These are phyloP conservation scores for Pseudomassariella vexata DNA, from an alignment of 2,329 filamentous ascomycete species.

Conservation along the genomic window DNA sequence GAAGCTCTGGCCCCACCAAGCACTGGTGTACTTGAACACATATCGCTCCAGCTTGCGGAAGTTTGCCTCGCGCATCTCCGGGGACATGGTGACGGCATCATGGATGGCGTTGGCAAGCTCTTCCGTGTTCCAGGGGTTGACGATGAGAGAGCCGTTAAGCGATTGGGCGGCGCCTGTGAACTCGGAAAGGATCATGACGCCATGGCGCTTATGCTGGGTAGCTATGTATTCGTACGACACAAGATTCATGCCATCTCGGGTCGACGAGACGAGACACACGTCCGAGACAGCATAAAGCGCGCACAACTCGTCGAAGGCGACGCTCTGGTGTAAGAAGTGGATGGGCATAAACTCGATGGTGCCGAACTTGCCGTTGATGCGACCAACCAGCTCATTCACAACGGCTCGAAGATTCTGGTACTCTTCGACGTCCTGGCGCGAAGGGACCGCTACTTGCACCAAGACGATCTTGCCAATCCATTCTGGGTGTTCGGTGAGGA, in stretches of 20 bases:
- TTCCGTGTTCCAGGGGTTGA: conserved; percentile 98
- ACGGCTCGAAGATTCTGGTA: conserved; percentile 95
- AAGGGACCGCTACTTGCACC: conserved; percentile 92
- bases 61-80: conserved; percentile 80
- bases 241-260: conserved; percentile 98
- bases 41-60: conserved; percentile 91
- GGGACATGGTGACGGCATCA: conserved; percentile 93
- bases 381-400: conserved; percentile 92
- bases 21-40: conserved; percentile 94
- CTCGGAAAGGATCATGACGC: conserved; percentile 91
- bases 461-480: conserved; percentile 97
- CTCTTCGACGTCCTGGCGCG: conserved; percentile 91
- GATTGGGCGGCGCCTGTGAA: conserved; percentile 95
- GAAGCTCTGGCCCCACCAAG: conserved; percentile 95
- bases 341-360: conserved; percentile 99
- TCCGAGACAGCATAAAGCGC: conserved; percentile 90
- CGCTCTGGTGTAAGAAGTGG: conserved; percentile 95
- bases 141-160: conserved; percentile 85
- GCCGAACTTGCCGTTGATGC: conserved; percentile 95
- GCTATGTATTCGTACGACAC: conserved; percentile 99
- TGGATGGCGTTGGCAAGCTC: conserved; percentile 90
- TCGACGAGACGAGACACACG: conserved; percentile 87
- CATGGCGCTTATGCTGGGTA: conserved; percentile 82
- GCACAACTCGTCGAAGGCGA: conserved; percentile 90
- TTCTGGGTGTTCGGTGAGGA: conserved; percentile 92